Base-by-base conservation (phyloP, 345 rosid species). In the Lenwebbia sp. region DNA sequence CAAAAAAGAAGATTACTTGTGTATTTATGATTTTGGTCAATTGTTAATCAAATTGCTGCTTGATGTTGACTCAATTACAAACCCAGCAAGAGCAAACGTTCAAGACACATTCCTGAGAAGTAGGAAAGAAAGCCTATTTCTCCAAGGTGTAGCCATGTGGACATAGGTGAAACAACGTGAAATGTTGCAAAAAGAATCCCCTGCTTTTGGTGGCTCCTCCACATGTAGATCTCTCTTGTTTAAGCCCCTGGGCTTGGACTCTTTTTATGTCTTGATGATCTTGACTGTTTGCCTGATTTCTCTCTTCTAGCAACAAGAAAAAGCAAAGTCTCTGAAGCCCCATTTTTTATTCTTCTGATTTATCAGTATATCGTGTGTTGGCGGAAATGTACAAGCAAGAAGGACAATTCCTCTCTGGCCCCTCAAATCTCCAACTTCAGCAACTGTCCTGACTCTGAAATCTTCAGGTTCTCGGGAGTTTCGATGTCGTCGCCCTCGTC, bases 401-500 rank as follows among this genome's bases (percentile, higher is more conserved):
- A 49, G 85, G 60, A 84, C 37, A 47, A 21, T 55, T 19, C 22
- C 40, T 84, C 44, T 76, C 30, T 10, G 40, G 57, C 65, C 58
- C 14, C 41, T 83, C 85, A 86, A 6, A 25, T 70, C 23, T 86
- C 83, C 41, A 52, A 44, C 70, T 52, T 54, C 74, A 19, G 55
- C 26, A 30, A 28, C 56, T 25, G 62, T 81, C 57, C 84, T 14
- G 58, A 40, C 58, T 33, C 58, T 30, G 44, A 40, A 52, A 15
- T 83, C 60, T 83, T 83, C 23, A 53, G 83, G 49, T 74, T 51
- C 85, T 62, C 58, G 15, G 50, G 30, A 70, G 44, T 47, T 49
- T 10, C 62, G 55, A n/a, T 62, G 82, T 30, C 30, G 13, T 12
- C 33, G 10, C 88, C 54, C 44, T 93, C 91, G 30, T 86, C 83